Evolutionary conservation across 495 filamentous ascomycete species (phyloP).

Genomic region (Daldinia childiae): DNA sequence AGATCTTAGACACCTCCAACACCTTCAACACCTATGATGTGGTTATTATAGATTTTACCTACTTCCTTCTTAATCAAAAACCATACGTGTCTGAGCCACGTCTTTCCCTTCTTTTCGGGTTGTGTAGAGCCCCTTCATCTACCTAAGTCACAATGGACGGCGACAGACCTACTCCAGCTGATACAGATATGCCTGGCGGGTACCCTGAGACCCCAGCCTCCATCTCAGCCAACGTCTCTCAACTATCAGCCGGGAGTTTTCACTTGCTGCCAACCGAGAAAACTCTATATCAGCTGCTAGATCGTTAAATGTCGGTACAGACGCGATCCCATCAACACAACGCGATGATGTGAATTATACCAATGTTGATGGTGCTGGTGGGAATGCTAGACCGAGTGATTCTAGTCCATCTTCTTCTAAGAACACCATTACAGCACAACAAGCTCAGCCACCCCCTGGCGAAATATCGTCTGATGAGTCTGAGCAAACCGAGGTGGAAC

Average conservation of each 20-base stretch:
- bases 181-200: slow-evolving; percentile 36
- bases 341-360: background rate
- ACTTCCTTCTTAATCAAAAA: slow-evolving; percentile 10
- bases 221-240: background rate
- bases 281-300: slow-evolving; percentile 13
- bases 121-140: background rate
- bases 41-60: slow-evolving; percentile 12
- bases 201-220: slow-evolving; percentile 38
- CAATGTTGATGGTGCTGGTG: slow-evolving; percentile 11
- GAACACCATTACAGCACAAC: slow-evolving; percentile 1
- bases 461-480: slow-evolving; percentile 38
- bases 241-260: slow-evolving; percentile 20
- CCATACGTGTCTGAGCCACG: background rate
- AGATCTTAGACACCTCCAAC: background rate
- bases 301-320: background rate
- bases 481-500: slow-evolving; percentile 35
- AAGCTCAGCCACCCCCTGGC: slow-evolving; percentile 3
- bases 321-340: slow-evolving; percentile 11
- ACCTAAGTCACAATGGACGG: slow-evolving; percentile 27
- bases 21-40: slow-evolving; percentile 1
- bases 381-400: slow-evolving; percentile 13
- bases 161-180: slow-evolving; percentile 26
- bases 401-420: slow-evolving; percentile 32
- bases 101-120: background rate
- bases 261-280: slow-evolving; percentile 9